These are phyloP conservation scores for Entrophospora sp. DNA, from an alignment of 192 early-diverging fungal genomes.

Conservation along the genomic window DNA sequence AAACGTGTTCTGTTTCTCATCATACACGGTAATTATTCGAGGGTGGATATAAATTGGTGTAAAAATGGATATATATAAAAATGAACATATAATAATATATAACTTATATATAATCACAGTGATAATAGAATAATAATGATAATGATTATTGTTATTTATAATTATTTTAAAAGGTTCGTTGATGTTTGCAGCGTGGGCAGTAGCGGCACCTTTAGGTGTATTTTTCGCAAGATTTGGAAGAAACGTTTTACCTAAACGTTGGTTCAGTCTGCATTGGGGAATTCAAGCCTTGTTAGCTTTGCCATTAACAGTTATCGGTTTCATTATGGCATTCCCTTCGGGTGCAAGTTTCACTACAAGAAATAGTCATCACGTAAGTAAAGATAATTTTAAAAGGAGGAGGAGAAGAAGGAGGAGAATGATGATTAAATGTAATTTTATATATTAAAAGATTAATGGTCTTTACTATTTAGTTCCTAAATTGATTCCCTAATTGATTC, in stretches of 20 bases:
- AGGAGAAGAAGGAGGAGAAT: background rate
- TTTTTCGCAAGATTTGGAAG: slow-evolving; percentile 9
- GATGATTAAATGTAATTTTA: background rate
- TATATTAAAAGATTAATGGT: background rate
- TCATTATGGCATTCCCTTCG: background rate
- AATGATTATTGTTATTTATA: background rate
- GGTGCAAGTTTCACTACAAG: background rate
- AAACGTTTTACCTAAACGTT: background rate
- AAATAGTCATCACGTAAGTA: background rate
- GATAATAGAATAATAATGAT: background rate
- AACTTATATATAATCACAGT: background rate
- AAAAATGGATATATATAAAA: too few species aligned
- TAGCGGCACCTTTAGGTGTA: background rate
- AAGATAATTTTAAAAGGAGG: background rate
- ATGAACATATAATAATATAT: too few species aligned
- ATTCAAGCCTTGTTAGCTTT: background rate
- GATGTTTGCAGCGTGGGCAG: slow-evolving; percentile 6
- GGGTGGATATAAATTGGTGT: too few species aligned
- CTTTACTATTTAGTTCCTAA: background rate
- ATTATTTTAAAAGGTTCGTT: background rate
- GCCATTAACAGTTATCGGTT: background rate
- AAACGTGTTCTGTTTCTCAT: background rate
- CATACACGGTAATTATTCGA: too few species aligned
- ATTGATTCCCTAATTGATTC: background rate
- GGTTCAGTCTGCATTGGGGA: slow-evolving; percentile 6